Base-by-base conservation (phyloP, 2,329 filamentous ascomycete species). In the Aspergillus phoenicis region DNA sequence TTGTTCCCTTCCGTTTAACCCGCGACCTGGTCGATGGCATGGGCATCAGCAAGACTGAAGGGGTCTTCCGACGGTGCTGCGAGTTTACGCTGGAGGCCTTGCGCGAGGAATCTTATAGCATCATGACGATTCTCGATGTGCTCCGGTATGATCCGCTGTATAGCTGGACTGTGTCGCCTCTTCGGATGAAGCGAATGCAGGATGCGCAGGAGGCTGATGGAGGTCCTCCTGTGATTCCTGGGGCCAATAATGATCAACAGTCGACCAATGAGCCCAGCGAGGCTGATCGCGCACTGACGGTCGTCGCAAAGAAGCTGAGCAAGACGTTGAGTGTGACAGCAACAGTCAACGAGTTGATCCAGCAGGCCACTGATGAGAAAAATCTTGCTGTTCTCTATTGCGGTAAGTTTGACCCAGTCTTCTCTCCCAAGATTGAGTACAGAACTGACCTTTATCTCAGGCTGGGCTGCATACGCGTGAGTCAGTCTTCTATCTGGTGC, bases 101-200 rank as follows among this genome's bases (percentile, higher is more conserved):
- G 38, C 89, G 95, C n/a, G 91, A 96, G 70, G 95, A 99, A 75
- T 91, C 91, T 11, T 96, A 97, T 74, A 93, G 90, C 48, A 99
- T 99, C 79, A 98, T 97, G 93, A 98, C 95, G 0, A 93, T 99
- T 57, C 86, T 99, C 20, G 96, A 99, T 72, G 96, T 99, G 22
- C 81, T 99, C 61, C 90, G 96, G n/a, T 98, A 97, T 77, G 95
- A 99, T 82, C 96, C 95, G 1, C 80, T 99, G 63, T 96, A 98
- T 76, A 95, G 88, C 62, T 99, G 95, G 95, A 94, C 91, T 38
- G 88, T 97, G 59, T 95, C 91, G 10, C 86, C 87, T 0, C 75
- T 88, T 15, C 83, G 87, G 52, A 84, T 87, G 59, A 87, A 86
- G 73, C 83, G 84, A 58, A 89, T 90, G 83, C 87, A 89, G 70